A percentile compares a stretch with the other conserved stretches of the same genome.
phyloP scores from a whole-genome alignment of 2,329 filamentous ascomycete species.

The Aspergillus caelatus region DNA sequence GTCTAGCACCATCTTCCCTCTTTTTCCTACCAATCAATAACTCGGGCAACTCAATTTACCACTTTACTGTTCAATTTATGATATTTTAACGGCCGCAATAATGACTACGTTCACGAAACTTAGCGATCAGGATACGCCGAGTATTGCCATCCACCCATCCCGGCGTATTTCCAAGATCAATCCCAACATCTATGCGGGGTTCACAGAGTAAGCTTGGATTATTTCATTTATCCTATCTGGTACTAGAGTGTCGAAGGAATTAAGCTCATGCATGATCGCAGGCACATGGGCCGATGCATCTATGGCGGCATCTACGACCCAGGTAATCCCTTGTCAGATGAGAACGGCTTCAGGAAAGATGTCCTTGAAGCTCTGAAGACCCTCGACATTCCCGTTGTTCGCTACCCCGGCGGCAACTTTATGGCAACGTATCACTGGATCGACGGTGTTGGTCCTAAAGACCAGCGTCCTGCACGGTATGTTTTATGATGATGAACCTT shows the following conservation, averaged over 20 bases:
- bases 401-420: conserved; percentile 85
- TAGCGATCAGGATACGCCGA: conserved; percentile 60
- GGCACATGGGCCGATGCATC: conserved; percentile 87
- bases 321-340: conserved; percentile 70
- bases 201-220: conserved; percentile 68
- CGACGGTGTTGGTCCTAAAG: conserved; percentile 75
- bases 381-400: conserved; percentile 73
- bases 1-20: not conserved
- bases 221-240: not conserved
- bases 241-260: not conserved
- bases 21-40: conserved; percentile 11
- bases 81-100: conserved; percentile 16
- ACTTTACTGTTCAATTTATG: conserved; percentile 7
- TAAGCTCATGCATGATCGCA: conserved; percentile 38
- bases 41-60: not conserved
- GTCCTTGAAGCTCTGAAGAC: conserved; percentile 74
- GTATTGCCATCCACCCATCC: conserved; percentile 66
- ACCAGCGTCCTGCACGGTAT: conserved; percentile 64
- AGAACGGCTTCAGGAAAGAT: conserved; percentile 76
- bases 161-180: conserved; percentile 74
- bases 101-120: conserved; percentile 78
- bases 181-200: conserved; percentile 80
- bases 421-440: conserved; percentile 84
- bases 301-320: conserved; percentile 86
- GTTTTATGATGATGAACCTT: not conserved